These are phyloP conservation scores for Hypoxylon sp. DNA, from an alignment of 2,329 filamentous ascomycete species.

Conservation along the genomic window DNA sequence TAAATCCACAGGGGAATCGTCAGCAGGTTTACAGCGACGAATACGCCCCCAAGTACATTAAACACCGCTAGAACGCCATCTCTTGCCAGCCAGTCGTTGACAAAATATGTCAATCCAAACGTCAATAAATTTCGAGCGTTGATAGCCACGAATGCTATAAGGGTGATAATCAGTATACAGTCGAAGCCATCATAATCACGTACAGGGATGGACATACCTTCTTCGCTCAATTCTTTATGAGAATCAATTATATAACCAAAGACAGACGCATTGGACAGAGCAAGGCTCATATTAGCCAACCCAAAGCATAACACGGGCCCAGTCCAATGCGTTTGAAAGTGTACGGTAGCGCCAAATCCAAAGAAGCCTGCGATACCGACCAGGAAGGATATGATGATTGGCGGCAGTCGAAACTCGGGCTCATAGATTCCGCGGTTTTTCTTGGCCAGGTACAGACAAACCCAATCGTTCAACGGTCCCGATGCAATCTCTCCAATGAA, in stretches of 20 bases:
- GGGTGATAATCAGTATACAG: slow-evolving; percentile 2
- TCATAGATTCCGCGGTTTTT: slow-evolving; percentile 62
- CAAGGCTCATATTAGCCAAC: slow-evolving; percentile 57
- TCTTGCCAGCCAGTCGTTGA: slow-evolving; percentile 51
- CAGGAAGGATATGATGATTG: slow-evolving; percentile 52
- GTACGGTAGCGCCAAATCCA: slow-evolving; percentile 56
- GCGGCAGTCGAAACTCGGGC: slow-evolving; percentile 58
- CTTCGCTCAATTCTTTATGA: slow-evolving; percentile 56
- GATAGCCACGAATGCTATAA: slow-evolving; percentile 58
- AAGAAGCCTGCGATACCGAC: slow-evolving; percentile 56
- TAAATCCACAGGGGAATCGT: slow-evolving; percentile 60
- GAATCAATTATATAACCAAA: slow-evolving; percentile 61
- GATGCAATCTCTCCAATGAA: slow-evolving; percentile 56
- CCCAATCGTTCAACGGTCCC: slow-evolving; percentile 57
- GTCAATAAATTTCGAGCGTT: slow-evolving; percentile 58
- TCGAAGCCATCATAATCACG: background rate
- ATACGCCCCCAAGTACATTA: slow-evolving; percentile 51
- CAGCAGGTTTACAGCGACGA: slow-evolving; percentile 54
- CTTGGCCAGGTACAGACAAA: slow-evolving; percentile 55
- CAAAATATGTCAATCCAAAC: slow-evolving; percentile 56
- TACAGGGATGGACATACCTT: slow-evolving; percentile 42
- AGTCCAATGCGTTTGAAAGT: slow-evolving; percentile 57
- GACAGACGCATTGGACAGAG: slow-evolving; percentile 56
- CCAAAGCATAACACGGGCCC: slow-evolving; percentile 59
- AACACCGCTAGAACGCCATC: slow-evolving; percentile 50